Evolutionary conservation across 345 rosid species (phyloP).

Genomic region (Cardiospermum halicacabum): DNA sequence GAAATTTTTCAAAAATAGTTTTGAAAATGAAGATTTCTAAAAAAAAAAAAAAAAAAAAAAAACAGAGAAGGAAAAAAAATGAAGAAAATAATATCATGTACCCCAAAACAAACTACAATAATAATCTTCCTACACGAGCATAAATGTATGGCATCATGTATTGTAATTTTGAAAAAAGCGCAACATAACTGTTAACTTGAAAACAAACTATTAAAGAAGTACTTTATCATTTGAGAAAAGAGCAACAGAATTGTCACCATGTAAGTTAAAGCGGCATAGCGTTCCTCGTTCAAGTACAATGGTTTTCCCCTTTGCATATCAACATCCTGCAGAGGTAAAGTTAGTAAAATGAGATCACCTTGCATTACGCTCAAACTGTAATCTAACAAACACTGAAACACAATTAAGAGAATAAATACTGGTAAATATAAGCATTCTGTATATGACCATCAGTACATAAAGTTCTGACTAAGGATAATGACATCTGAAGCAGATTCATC

Average conservation of each 20-base stretch:
- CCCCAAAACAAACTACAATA: too few species aligned
- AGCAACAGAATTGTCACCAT: constrained; percentile 47
- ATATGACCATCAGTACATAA: not conserved
- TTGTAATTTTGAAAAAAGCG: too few species aligned
- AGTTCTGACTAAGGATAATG: not conserved
- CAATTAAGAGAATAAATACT: not conserved
- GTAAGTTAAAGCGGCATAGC: constrained; percentile 78
- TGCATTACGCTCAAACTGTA: not conserved
- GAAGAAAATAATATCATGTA: too few species aligned
- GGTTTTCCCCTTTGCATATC: constrained; percentile 83
- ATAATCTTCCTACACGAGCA: not conserved
- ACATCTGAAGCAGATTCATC: not conserved
- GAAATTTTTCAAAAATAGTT: too few species aligned
- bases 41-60: not conserved
- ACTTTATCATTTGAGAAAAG: not conserved
- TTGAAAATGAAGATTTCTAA: too few species aligned
- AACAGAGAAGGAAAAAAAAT: not conserved
- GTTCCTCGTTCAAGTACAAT: constrained; percentile 86
- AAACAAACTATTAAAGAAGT: not conserved
- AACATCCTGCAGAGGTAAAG: constrained; percentile 48
- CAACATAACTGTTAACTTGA: not conserved
- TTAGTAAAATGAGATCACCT: not conserved
- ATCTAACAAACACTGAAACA: not conserved
- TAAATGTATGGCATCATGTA: too few species aligned
- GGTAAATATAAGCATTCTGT: not conserved